Base-by-base conservation (phyloP, 1,284 basidiomycete species). In the Phellopilus nigrolimitatus region DNA sequence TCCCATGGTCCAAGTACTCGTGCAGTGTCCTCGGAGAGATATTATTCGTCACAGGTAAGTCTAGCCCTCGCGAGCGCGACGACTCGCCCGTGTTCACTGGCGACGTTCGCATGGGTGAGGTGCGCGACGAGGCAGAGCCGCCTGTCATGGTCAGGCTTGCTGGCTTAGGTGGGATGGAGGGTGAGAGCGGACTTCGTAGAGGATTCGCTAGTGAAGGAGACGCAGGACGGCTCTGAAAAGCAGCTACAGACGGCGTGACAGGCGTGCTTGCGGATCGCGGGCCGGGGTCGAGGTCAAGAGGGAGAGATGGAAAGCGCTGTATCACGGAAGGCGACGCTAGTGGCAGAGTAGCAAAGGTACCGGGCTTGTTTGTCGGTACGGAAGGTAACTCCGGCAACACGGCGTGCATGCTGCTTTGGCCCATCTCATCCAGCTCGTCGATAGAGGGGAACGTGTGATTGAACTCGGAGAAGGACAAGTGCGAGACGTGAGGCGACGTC, bases 241-340 rank as follows among this genome's bases (percentile, higher is more conserved):
- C 65, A 54, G 78, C 82, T 34, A 73, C 63, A 3, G 73, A 75
- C 6, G 80, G 76, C 3, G 80, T 76, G 49, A 84, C 76, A 7
- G 84, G 83, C n/a, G 83, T 85, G 60, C 84, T 88, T 0, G 84
- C 80, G 6, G 86, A 81, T 15, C 84, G 72, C 47, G 73, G 73
- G 2, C 71, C 72, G 44, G 68, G 68, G 47, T 86, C 81, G 53
- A 84, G 68, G 47, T 86, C 81, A 53, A 84, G 74, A 9, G 80
- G 78, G 19, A 77, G 55, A 9, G 65, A 66, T 3, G 76, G 75
- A 48, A 78, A 74, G 4, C 69, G 64, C 46, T 71, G 4, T 56
- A 57, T 24, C 54, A 56, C 42, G 19, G 45, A 49, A 56, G 57
- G 41, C 55, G 63, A 17, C 65, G 28, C 30, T 45, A 47, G 57